Evolutionary conservation across 805 yeast species (phyloP), one percentile per base, ranked within the genome.

Genomic region (Yamadazyma ubonensis): DNA sequence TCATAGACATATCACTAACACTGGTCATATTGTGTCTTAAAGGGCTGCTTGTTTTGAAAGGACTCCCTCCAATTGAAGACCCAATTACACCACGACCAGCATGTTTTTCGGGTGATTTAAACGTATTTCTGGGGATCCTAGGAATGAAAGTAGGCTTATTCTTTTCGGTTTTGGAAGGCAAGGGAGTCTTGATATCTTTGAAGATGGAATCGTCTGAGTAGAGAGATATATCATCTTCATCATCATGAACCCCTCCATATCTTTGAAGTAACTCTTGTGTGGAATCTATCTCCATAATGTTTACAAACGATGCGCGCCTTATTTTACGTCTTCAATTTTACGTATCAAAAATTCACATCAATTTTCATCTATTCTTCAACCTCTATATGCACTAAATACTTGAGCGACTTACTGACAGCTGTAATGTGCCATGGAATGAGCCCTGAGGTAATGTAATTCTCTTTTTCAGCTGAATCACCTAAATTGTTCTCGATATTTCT

Each of bases 391-490:
- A 78, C 76, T 41, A 85, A 57, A 36, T 72, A 73, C 35, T 72
- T 77, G 52, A 85, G 58, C 47, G 78, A 67, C 50, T 79, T 83
- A 21, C 76, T 70, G 8, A 86, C 93, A 0, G 88, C 80, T 10
- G 75, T 59, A 17, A 85, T 71, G 56, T 86, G 91, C 83, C 89
- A 82, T 18, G 95, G 95, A 2, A 79, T 66, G 27, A 80, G 59
- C 0, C 75, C 63, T 1, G 36, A 35, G 2, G 37, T 38, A 7
- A 47, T 45, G 30, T 42, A 52, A 10, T 43, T 36, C 20, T 39
- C 31, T 11, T 29, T 19, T 3, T 42, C 31, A 4, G 21, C 27
- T 10, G 23, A 28, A 15, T 35, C 40, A 1, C 39, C 40, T 5
- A 47, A 37, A n/a, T 23, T 17, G 18, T 17, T 22, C 22, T 56